These are phyloP conservation scores for Acanthamoeba polyphaga DNA, from an alignment of 208 protist species.

Conservation along the genomic window DNA sequence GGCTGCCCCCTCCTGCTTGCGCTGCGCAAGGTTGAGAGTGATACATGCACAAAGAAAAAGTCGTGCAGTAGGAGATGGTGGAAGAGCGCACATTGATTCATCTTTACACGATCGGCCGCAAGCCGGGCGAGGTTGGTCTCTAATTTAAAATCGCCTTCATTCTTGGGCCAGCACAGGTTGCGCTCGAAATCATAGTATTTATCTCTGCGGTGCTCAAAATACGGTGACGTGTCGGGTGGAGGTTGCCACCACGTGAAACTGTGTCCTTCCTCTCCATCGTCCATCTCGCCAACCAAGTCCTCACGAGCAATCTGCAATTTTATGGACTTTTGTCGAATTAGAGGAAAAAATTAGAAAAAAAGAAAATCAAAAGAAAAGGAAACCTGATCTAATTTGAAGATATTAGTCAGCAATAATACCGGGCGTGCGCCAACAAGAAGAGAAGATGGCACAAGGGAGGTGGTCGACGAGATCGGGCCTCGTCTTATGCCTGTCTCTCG, in stretches of 20 bases:
- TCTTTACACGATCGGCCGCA: neutral
- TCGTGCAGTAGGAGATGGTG: neutral
- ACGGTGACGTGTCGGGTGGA: neutral
- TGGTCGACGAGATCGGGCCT: neutral
- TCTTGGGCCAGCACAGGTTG: neutral
- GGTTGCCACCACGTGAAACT: constrained; percentile 23
- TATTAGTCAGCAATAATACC: too few species aligned
- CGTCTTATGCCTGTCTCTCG: too few species aligned
- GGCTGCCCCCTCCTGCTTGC: neutral
- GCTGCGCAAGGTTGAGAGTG: neutral
- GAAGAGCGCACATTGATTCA: neutral
- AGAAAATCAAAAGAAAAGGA: too few species aligned
- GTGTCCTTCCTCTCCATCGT: neutral
- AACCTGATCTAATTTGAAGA: too few species aligned
- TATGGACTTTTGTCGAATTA: neutral
- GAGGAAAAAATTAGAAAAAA: neutral
- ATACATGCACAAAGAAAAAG: neutral
- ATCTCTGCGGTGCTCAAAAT: constrained; percentile 17
- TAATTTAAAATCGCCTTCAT: neutral
- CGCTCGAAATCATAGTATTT: constrained; percentile 37
- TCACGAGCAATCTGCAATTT: too few species aligned
- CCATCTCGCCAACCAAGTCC: neutral
- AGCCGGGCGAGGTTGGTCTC: neutral
- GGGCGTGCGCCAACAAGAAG: too few species aligned
- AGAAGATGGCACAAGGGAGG: too few species aligned